These are phyloP conservation scores for Leucoagaricus sp. DNA, from an alignment of 1,284 basidiomycete genomes.

Conservation along the genomic window DNA sequence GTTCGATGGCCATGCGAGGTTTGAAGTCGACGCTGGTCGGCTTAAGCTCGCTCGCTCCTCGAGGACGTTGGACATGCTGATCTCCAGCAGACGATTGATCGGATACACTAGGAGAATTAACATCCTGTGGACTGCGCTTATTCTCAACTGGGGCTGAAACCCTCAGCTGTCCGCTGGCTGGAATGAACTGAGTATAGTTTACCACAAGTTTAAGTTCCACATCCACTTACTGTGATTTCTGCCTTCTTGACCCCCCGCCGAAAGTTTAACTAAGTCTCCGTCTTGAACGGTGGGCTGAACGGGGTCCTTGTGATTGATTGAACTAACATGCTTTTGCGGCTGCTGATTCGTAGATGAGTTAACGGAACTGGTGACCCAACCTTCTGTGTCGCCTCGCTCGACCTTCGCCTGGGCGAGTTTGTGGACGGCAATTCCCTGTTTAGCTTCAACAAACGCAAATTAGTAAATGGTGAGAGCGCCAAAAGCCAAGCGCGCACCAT, in stretches of 20 bases:
- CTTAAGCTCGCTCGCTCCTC: conserved; percentile 4
- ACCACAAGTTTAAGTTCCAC: neutral
- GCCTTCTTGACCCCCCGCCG: neutral
- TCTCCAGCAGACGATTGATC: neutral
- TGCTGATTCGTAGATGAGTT: neutral
- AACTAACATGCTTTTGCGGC: neutral
- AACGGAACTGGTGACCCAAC: conserved; percentile 5
- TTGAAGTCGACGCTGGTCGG: conserved; percentile 15
- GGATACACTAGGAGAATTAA: too few species aligned
- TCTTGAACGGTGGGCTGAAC: neutral
- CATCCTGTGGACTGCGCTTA: neutral
- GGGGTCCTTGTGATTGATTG: neutral
- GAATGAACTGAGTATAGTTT: neutral
- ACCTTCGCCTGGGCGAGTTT: neutral
- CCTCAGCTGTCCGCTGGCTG: neutral
- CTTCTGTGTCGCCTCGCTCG: neutral
- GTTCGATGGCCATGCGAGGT: conserved; percentile 10
- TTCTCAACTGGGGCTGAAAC: neutral
- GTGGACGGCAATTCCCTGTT: neutral
- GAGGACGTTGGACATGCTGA: neutral
- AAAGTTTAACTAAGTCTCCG: conserved; percentile 2
- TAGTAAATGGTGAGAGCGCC: neutral
- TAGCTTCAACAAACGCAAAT: neutral
- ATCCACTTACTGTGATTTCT: conserved; percentile 1
- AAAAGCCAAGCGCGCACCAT: neutral